Evolutionary conservation across 768 basidiomycete genomes (phyloP), one percentile per base, ranked within the genome.

Genomic region (Rhodotorula graminis): DNA sequence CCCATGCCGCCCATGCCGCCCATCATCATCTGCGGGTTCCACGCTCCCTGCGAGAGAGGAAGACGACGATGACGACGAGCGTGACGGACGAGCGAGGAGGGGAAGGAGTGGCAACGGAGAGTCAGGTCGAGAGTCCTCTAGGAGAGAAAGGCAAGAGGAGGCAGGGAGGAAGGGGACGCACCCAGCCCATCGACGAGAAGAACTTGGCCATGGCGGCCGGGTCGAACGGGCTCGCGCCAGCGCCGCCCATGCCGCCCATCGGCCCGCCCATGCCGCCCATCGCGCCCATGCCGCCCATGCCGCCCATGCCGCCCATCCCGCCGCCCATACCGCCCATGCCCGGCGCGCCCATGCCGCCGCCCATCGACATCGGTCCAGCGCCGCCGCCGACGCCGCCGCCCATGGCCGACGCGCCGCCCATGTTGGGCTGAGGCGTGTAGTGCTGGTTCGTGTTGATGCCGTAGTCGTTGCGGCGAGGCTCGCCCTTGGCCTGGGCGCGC

Each of bases 141-240:
- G 8, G 31, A 25, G 27, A 23, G 50, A 33, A 4, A 33, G 5
- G 3, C 1, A 31, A 18, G n/a, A 9, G 11, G 15, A 29, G 40
- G 40, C n/a, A 19, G 18, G 16, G 27, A 15, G 25, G 21, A 4
- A 37, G 37, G 37, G 27, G 18, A 65, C 71, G 37, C 72, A 72
- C 82, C 5, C 84, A 85, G 9, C 74, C 71, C 95, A 98, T 97
- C 73, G 92, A 89, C 49, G 93, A 92, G 82, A 96, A 98, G 70
- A 97, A 87, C 68, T 89, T 87, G 0, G 92, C 92, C 80, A 98
- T 88, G 3, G 91, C 91, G 75, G 92, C 90, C 0, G 94, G 92
- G 80, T 97, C 94, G 79, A 97, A 95, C 1, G 90, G 85, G 18
- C 44, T 46, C 44, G 44, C 44, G 11, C 44, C 44, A 9, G 87